Percentiles rank a stretch among this genome's conserved stretches.
Evolutionary conservation across 2,329 filamentous ascomycete genomes (phyloP).

Genomic region (Sporothrix euskadiensis): DNA sequence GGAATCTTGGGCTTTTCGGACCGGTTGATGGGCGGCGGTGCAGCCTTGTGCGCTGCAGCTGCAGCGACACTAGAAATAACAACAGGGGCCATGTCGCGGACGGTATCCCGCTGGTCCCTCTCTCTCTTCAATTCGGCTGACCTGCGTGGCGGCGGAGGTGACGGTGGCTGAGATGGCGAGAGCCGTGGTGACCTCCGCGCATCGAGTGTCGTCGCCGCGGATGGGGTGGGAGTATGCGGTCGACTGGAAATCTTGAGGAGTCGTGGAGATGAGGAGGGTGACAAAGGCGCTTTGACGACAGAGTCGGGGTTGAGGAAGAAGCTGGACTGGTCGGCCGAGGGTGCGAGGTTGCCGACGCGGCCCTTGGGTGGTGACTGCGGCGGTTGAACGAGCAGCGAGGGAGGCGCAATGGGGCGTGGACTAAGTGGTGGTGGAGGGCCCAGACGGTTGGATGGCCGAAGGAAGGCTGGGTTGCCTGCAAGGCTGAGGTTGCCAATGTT

Average conservation of each 20-base stretch:
- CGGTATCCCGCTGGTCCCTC: conserved; percentile 40
- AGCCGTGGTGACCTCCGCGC: conserved; percentile 51
- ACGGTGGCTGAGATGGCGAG: conserved; percentile 55
- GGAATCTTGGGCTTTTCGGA: conserved; percentile 63
- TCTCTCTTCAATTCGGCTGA: conserved; percentile 61
- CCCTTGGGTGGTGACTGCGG: conserved; percentile 67
- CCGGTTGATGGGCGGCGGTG: conserved; percentile 76
- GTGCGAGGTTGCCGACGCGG: conserved; percentile 39
- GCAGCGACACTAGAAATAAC: background rate
- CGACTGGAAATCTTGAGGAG: conserved; percentile 58
- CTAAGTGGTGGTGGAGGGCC: conserved; percentile 50
- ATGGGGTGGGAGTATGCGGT: conserved; percentile 52
- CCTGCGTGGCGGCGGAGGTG: conserved; percentile 63
- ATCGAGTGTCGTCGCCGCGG: conserved; percentile 53
- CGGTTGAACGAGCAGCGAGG: conserved; percentile 68
- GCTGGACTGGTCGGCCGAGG: conserved; percentile 45
- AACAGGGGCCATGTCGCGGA: background rate
- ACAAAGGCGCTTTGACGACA: conserved; percentile 43
- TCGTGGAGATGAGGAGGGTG: conserved; percentile 47
- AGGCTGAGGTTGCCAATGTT: background rate
- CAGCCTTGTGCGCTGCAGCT: conserved; percentile 37
- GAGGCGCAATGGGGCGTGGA: conserved; percentile 52
- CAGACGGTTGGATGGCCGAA: conserved; percentile 47
- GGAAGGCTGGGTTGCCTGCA: conserved; percentile 9
- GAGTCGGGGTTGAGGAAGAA: conserved; percentile 54